A percentile compares a stretch with the other conserved stretches of the same genome.
phyloP scores from a whole-genome alignment of 2,329 filamentous ascomycete species.

The Aspergillus eucalypticola region DNA sequence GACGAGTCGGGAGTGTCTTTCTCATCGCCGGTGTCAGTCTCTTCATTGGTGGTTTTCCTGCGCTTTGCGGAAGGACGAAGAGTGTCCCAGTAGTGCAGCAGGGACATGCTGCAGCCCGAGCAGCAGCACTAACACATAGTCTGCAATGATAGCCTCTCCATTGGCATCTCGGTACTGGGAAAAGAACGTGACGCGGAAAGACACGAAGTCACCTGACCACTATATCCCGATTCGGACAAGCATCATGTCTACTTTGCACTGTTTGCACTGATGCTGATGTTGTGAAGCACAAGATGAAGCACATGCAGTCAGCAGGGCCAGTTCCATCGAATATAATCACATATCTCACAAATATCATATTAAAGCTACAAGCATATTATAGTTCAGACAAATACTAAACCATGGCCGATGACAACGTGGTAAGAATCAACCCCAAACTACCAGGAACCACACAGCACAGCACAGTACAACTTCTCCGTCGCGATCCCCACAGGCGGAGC shows the following conservation, averaged over 20 bases:
- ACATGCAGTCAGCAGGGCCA: neutral
- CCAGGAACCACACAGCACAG: neutral
- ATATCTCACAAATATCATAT: neutral
- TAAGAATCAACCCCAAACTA: slow-evolving; percentile 15
- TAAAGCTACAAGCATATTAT: too few relatives aligned
- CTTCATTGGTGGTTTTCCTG: slow-evolving; percentile 26
- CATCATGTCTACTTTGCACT: slow-evolving; percentile 15
- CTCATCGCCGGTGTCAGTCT: slow-evolving; percentile 8
- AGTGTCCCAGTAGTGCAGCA: slow-evolving; percentile 41
- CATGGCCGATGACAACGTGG: slow-evolving; percentile 21
- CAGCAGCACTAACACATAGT: neutral
- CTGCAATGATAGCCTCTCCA: neutral
- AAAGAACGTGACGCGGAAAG: slow-evolving; percentile 5
- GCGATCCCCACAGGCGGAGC: slow-evolving; percentile 6
- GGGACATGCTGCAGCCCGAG: slow-evolving; percentile 30
- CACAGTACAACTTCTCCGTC: slow-evolving; percentile 8
- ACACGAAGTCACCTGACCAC: slow-evolving; percentile 35
- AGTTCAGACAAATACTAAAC: neutral
- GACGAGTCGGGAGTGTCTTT: slow-evolving; percentile 7
- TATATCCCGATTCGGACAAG: slow-evolving; percentile 12
- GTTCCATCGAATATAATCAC: neutral
- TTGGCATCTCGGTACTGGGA: neutral
- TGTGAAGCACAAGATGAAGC: neutral
- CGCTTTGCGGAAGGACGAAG: slow-evolving; percentile 34
- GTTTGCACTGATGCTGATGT: slow-evolving; percentile 23